phyloP scores from a whole-genome alignment of 148 eudicot genomes.

The Mesembryanthemum crystallinum region DNA sequence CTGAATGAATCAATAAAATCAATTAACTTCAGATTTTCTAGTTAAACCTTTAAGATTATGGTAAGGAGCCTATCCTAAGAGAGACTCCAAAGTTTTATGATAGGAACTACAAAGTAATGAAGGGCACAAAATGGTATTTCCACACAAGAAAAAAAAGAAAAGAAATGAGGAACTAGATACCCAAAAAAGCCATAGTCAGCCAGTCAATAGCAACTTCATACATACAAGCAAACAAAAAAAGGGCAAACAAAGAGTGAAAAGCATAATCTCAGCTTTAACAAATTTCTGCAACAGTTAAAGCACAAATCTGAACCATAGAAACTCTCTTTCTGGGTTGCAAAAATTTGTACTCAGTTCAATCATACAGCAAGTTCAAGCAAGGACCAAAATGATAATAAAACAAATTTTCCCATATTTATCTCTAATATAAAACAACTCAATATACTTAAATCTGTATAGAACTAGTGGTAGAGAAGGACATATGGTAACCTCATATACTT shows the following conservation, averaged over 20 bases:
- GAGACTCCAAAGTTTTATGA: no score
- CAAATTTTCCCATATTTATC: no score
- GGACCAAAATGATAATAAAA: background rate
- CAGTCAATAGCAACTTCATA: background rate
- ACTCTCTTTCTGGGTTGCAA: no score
- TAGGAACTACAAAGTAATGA: no score
- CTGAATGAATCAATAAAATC: no score
- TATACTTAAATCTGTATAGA: no score
- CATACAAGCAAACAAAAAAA: background rate
- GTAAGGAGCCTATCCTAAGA: no score
- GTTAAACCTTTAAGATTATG: background rate
- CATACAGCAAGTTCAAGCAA: constrained; percentile 12
- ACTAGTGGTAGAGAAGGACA: no score
- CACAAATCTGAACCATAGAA: background rate
- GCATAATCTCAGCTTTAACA: background rate
- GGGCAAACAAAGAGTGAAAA: background rate
- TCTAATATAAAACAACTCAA: no score
- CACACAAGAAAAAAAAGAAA: no score
- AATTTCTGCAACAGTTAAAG: background rate
- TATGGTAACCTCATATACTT: background rate
- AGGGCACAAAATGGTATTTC: no score
- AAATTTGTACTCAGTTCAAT: background rate
- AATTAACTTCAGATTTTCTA: background rate
- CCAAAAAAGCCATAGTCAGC: background rate
- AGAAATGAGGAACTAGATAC: background rate